Conservation (phyloP, 805 yeast genomes). For the Ogataea nakhonphanomensis region DNA sequence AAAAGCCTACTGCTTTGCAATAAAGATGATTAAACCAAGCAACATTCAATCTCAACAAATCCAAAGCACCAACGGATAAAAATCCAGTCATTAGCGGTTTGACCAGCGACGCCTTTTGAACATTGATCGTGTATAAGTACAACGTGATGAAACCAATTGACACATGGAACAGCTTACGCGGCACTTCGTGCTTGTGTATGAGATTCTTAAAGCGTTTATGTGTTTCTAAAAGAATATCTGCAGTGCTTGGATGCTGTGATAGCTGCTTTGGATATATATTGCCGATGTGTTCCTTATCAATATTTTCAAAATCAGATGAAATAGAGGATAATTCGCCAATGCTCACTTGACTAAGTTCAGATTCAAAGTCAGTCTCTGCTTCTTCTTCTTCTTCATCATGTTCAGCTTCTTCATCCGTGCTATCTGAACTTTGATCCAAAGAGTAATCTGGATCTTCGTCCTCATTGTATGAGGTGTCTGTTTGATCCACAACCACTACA, state of each 20-base stretch:
- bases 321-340: constrained; percentile 15
- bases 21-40: constrained; percentile 63
- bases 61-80: constrained; percentile 54
- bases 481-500: constrained; percentile 8
- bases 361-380: constrained; percentile 16
- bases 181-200: constrained; percentile 71
- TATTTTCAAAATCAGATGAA: constrained; percentile 12
- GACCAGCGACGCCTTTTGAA: constrained; percentile 53
- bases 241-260: constrained; percentile 17
- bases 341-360: constrained; percentile 16
- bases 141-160: constrained; percentile 83
- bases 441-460: constrained; percentile 30
- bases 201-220: constrained; percentile 30
- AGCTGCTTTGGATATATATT: background rate
- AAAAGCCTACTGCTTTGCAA: constrained; percentile 65
- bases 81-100: constrained; percentile 57
- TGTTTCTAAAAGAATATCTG: constrained; percentile 24
- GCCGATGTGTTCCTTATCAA: constrained; percentile 2
- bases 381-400: constrained; percentile 3
- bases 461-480: constrained; percentile 27
- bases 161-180: constrained; percentile 84
- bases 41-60: constrained; percentile 60
- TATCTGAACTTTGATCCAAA: constrained; percentile 9
- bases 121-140: constrained; percentile 63
- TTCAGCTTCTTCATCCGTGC: constrained; percentile 8